Conservation (phyloP, 208 protist species). For the Trypanosoma congolense region DNA sequence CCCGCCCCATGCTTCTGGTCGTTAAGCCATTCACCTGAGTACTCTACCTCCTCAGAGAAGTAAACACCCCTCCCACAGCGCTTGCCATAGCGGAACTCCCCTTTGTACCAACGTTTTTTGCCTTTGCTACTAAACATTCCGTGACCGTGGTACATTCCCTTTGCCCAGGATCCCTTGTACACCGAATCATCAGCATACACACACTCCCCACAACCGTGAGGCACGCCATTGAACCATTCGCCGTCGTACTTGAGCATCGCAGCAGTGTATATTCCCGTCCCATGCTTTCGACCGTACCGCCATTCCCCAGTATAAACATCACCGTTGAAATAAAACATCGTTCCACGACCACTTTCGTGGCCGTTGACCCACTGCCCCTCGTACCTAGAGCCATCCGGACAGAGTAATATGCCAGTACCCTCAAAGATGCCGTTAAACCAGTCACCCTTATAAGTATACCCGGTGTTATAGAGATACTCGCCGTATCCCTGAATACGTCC, state of each 20-base stretch:
- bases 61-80: conserved; percentile 68
- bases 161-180: conserved; percentile 70
- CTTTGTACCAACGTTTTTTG: conserved; percentile 41
- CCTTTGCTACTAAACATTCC: conserved; percentile 34
- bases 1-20: conserved; percentile 75
- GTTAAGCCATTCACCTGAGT: conserved; percentile 66
- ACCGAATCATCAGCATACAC: conserved; percentile 57
- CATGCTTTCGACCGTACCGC: conserved; percentile 63
- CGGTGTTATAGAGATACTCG: conserved; percentile 83
- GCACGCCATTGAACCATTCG: conserved; percentile 61
- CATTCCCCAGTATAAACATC: conserved; percentile 76
- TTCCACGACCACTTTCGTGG: conserved; percentile 66
- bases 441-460: conserved; percentile 88
- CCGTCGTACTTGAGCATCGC: conserved; percentile 52
- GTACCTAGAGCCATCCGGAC: conserved; percentile 67
- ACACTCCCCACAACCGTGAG: conserved; percentile 60
- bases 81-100: conserved; percentile 56
- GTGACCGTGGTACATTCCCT: conserved; percentile 55
- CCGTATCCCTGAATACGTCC: conserved; percentile 78
- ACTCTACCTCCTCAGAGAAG: conserved; percentile 36
- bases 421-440: conserved; percentile 73
- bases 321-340: conserved; percentile 72
- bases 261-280: conserved; percentile 64
- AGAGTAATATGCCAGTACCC: conserved; percentile 66
- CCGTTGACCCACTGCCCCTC: conserved; percentile 72